A percentile compares a stretch with the other conserved stretches of the same genome.
phyloP scores from a whole-genome alignment of 2,329 filamentous ascomycete species.

The Penicillium sp. region DNA sequence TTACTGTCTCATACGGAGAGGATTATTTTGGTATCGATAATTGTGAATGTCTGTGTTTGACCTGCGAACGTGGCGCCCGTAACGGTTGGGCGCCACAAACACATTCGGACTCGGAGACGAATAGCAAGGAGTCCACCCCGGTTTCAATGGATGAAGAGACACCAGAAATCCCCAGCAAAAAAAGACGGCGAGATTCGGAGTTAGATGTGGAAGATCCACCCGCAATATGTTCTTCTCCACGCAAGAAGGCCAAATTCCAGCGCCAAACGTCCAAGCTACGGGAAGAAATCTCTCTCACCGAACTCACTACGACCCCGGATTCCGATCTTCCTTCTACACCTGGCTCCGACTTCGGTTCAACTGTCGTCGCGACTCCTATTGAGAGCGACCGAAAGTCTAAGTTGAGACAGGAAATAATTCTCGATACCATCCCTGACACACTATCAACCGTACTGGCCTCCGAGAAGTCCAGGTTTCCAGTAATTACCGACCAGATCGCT shows the following conservation, averaged over 20 bases:
- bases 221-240: constrained; percentile 26
- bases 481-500: not conserved
- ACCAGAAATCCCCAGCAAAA: constrained; percentile 25
- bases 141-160: constrained; percentile 25
- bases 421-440: constrained; percentile 4
- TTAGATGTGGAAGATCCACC: constrained; percentile 27
- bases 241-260: constrained; percentile 35
- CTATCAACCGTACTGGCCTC: constrained; percentile 5
- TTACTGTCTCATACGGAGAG: constrained; percentile 93
- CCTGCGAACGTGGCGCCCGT: constrained; percentile 71
- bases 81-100: constrained; percentile 77
- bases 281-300: constrained; percentile 37
- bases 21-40: constrained; percentile 96
- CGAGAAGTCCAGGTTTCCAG: not conserved
- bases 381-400: constrained; percentile 10
- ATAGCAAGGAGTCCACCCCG: constrained; percentile 36
- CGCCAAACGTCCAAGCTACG: constrained; percentile 37
- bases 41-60: constrained; percentile 88
- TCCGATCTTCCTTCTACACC: constrained; percentile 6
- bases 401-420: constrained; percentile 14
- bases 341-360: constrained; percentile 3
- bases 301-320: constrained; percentile 19
- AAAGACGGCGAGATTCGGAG: constrained; percentile 30
- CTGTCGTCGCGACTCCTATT: not conserved
- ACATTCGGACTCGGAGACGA: constrained; percentile 37